Evolutionary conservation across 306 rosid species (phyloP).

Genomic region (Quercus wislizeni): DNA sequence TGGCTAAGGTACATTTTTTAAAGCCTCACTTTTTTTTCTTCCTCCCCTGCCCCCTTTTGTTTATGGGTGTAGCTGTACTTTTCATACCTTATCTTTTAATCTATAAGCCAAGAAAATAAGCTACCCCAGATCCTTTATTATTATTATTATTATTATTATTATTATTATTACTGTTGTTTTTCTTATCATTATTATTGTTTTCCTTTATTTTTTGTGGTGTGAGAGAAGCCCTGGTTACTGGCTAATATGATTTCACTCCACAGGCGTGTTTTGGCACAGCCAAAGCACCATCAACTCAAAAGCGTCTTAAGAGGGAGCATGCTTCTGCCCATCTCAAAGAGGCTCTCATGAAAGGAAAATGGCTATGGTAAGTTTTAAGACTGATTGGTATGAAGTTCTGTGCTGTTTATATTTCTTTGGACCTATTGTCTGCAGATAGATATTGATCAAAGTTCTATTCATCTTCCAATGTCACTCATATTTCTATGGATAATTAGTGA

Average conservation of each 20-base stretch:
- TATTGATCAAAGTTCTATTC: not conserved
- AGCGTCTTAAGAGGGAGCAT: constrained; percentile 76
- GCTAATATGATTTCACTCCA: constrained; percentile 33
- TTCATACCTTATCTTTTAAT: no score
- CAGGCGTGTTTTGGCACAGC: constrained; percentile 71
- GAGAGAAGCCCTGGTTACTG: constrained; percentile 18
- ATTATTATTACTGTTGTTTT: no score
- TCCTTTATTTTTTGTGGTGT: not conserved
- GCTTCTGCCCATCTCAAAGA: constrained; percentile 65
- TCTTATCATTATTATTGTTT: no score
- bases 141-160: no score
- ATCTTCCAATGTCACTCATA: not conserved
- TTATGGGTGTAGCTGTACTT: no score
- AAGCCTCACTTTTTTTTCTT: no score
- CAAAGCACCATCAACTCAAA: constrained; percentile 61
- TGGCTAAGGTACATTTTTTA: no score
- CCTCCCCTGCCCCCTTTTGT: no score
- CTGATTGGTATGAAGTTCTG: constrained; percentile 10
- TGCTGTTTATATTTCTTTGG: not conserved
- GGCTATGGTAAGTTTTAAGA: constrained; percentile 77
- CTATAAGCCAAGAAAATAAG: no score
- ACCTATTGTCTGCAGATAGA: not conserved
- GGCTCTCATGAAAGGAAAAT: constrained; percentile 82
- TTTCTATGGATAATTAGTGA: no score
- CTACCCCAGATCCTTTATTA: no score